These are phyloP conservation scores for Trametes sp. DNA, from an alignment of 1,284 basidiomycete genomes.

Conservation along the genomic window DNA sequence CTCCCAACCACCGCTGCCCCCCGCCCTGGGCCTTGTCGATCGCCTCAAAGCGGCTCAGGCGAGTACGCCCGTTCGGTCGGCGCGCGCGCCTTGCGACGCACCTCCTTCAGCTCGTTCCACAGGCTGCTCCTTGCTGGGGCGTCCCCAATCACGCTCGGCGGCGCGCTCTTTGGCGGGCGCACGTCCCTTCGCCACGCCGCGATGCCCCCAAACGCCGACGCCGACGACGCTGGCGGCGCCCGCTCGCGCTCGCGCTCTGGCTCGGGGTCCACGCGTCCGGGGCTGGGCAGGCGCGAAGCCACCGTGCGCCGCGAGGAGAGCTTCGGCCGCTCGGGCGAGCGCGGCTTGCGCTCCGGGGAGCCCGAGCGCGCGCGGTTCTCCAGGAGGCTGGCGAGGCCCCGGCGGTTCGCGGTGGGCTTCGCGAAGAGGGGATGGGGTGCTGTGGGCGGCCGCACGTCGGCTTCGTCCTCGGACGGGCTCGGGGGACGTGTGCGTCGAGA, in stretches of 20 bases:
- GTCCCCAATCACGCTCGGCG: slow-evolving; percentile 33
- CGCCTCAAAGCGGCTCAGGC: slow-evolving; percentile 31
- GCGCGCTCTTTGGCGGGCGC: slow-evolving; percentile 42
- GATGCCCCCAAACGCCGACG: slow-evolving; percentile 21
- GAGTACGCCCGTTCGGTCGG: slow-evolving; percentile 49
- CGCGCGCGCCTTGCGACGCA: slow-evolving; percentile 55
- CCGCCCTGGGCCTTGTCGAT: neutral
- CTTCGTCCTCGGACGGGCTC: slow-evolving; percentile 39
- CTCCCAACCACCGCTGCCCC: neutral
- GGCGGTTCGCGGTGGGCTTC: slow-evolving; percentile 38
- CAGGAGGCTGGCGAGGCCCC: slow-evolving; percentile 50
- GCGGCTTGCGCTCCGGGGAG: slow-evolving; percentile 27
- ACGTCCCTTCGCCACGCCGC: slow-evolving; percentile 29
- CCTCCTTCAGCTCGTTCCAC: slow-evolving; percentile 66
- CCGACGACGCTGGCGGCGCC: slow-evolving; percentile 44
- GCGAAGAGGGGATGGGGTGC: slow-evolving; percentile 37
- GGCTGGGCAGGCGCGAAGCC: slow-evolving; percentile 39
- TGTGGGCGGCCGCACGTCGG: slow-evolving; percentile 27
- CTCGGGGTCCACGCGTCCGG: slow-evolving; percentile 29
- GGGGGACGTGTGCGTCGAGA: slow-evolving; percentile 39
- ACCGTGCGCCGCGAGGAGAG: slow-evolving; percentile 38
- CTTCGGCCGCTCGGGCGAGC: slow-evolving; percentile 46
- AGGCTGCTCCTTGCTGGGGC: slow-evolving; percentile 48
- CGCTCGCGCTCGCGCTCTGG: neutral
- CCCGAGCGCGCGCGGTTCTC: slow-evolving; percentile 24